Base-by-base conservation (phyloP, 2,329 filamentous ascomycete genomes). In the Fusarium sp. region DNA sequence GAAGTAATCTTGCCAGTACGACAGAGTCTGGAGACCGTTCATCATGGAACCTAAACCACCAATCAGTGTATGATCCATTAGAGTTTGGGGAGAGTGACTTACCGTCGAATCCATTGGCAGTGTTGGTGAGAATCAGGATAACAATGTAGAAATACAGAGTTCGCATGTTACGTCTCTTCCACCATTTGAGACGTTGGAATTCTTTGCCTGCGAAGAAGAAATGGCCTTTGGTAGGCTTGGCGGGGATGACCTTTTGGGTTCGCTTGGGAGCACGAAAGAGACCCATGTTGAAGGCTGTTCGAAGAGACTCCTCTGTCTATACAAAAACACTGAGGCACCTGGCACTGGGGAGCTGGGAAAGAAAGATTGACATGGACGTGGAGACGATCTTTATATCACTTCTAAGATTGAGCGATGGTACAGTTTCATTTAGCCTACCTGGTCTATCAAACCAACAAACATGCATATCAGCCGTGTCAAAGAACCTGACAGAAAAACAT, bases 1-100 rank as follows among this genome's bases (percentile, higher is more conserved):
- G 29, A 69, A 69, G 29, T 69, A 59, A 2, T 63, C 65, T 34
- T 69, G 65, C 65, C 65, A 69, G 41, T 65, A 69, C 0, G 65
- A 63, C 0, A 69, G 42, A 6, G 65, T 67, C 34, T 69, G 65
- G 1, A 69, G 53, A 20, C 65, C 65, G 16, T 69, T 69, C 32
- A 69, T 63, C 61, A 63, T 63, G 1, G 61, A 63, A 0, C 61
- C 61, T 63, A 12, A 1, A 3, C 6, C 1, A 6, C n/a, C 41
- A 13, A 40, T n/a, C 1, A 0, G 9, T 10, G 2, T 5, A 0
- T 1, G 16, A 25, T 8, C 0, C 7, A n/a, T 14, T 4, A 1
- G 5, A 7, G 13, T 7, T 3, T 1, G 7, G 11, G 2, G 0
- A 44, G 2, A 9, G 11, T 4, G n/a, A 24, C 10, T 10, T 12